Conservation (phyloP, 2,329 filamentous ascomycete genomes). For the Huntiella bhutanensis region DNA sequence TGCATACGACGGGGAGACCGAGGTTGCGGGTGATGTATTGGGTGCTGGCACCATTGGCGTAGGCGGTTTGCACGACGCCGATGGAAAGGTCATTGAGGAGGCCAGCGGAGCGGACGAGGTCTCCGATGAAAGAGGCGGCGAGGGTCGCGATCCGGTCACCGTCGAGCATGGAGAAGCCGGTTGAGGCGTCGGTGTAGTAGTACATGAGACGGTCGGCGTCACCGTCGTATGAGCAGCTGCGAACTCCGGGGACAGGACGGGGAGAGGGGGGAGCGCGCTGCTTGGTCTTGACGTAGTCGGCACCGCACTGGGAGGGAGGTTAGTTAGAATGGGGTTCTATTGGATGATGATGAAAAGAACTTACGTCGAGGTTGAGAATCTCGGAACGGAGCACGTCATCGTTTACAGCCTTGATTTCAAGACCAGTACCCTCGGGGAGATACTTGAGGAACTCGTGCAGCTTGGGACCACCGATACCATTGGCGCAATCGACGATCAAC, state of each 20-base stretch:
- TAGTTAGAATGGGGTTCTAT: neutral
- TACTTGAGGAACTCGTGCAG: constrained; percentile 70
- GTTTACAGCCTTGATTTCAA: constrained; percentile 77
- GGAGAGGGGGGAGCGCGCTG: constrained; percentile 75
- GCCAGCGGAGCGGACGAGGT: constrained; percentile 64
- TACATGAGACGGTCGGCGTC: constrained; percentile 93
- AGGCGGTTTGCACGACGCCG: constrained; percentile 90
- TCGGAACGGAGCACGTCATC: constrained; percentile 85
- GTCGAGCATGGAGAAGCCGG: constrained; percentile 78
- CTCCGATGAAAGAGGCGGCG: constrained; percentile 80
- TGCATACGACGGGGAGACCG: constrained; percentile 78
- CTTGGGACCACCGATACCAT: constrained; percentile 89
- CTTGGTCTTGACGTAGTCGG: constrained; percentile 94
- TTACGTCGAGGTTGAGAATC: constrained; percentile 69
- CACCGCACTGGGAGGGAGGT: constrained; percentile 49
- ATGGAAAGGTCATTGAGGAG: constrained; percentile 68
- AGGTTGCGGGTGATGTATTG: constrained; percentile 78
- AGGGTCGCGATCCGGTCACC: constrained; percentile 93
- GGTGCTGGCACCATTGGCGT: constrained; percentile 90
- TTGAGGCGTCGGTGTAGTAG: constrained; percentile 72
- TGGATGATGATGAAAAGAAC: constrained; percentile 14
- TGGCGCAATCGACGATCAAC: constrained; percentile 84
- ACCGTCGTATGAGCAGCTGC: constrained; percentile 82
- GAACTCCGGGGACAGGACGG: constrained; percentile 54
- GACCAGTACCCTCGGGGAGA: constrained; percentile 47